These are phyloP conservation scores for Baeospora myosura DNA, from an alignment of 1,284 basidiomycete species.

Conservation along the genomic window DNA sequence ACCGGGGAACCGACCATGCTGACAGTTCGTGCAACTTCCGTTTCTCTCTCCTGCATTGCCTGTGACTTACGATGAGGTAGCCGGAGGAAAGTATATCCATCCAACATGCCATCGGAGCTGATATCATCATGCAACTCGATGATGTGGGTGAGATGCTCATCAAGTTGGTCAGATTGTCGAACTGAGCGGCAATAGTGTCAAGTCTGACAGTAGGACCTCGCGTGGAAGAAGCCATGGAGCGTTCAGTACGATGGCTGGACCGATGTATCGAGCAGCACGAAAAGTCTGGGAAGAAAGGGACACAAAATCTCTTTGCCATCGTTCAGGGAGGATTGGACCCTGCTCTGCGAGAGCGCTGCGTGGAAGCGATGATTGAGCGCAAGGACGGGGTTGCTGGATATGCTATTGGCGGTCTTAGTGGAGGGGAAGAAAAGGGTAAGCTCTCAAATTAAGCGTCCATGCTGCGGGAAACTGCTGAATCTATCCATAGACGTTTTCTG, in stretches of 20 bases:
- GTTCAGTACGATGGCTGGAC: slow-evolving; percentile 80
- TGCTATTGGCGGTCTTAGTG: slow-evolving; percentile 78
- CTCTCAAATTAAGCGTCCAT: slow-evolving; percentile 2
- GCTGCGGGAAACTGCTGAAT: slow-evolving; percentile 7
- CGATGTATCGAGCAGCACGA: slow-evolving; percentile 73
- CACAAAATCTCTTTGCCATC: slow-evolving; percentile 81
- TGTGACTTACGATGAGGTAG: slow-evolving; percentile 1
- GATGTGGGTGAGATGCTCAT: slow-evolving; percentile 63
- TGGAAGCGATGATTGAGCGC: slow-evolving; percentile 73
- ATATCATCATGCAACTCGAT: slow-evolving; percentile 88
- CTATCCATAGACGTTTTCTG: slow-evolving; percentile 62
- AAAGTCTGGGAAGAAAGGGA: slow-evolving; percentile 49
- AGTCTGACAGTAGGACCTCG: slow-evolving; percentile 69
- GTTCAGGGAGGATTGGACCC: slow-evolving; percentile 77
- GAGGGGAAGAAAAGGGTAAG: slow-evolving; percentile 80
- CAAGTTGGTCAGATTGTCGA: slow-evolving; percentile 5
- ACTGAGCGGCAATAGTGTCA: slow-evolving; percentile 40
- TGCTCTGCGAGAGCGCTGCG: slow-evolving; percentile 60
- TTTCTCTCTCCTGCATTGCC: not conserved
- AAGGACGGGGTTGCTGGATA: slow-evolving; percentile 70
- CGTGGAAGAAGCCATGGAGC: slow-evolving; percentile 76
- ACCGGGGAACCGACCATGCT: slow-evolving; percentile 78
- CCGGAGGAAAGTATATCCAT: slow-evolving; percentile 15
- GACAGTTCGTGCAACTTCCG: slow-evolving; percentile 44
- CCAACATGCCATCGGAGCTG: slow-evolving; percentile 80